A percentile compares a stretch with the other conserved stretches of the same genome.
Evolutionary conservation across 2,329 filamentous ascomycete species (phyloP).

Genomic region (Fusarium multiceps): DNA sequence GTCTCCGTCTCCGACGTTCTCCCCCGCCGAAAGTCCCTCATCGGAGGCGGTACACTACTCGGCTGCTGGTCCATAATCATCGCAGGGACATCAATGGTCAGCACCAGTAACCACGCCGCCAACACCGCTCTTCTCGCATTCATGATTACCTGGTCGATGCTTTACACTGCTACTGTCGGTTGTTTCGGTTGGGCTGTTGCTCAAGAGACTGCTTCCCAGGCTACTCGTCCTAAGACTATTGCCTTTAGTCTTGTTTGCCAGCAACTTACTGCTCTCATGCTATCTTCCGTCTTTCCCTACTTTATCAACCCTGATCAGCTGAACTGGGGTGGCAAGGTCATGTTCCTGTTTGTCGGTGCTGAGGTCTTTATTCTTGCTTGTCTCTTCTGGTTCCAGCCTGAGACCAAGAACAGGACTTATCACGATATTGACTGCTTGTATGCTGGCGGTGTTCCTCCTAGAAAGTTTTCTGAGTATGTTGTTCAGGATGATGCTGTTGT

Average conservation of each 20-base stretch:
- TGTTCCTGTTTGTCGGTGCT: slow-evolving; percentile 52
- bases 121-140: slow-evolving; percentile 45
- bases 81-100: slow-evolving; percentile 39
- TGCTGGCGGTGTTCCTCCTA: slow-evolving; percentile 37
- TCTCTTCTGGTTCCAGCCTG: slow-evolving; percentile 52
- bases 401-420: slow-evolving; percentile 54
- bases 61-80: slow-evolving; percentile 46
- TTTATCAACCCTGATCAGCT: slow-evolving; percentile 54
- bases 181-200: slow-evolving; percentile 48
- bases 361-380: slow-evolving; percentile 49
- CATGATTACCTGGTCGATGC: slow-evolving; percentile 49
- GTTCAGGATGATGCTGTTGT: slow-evolving; percentile 31
- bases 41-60: slow-evolving; percentile 44
- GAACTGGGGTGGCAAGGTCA: slow-evolving; percentile 54
- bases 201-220: slow-evolving; percentile 46
- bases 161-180: slow-evolving; percentile 45
- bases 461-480: slow-evolving; percentile 43
- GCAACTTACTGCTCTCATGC: slow-evolving; percentile 51
- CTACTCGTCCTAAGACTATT: slow-evolving; percentile 46
- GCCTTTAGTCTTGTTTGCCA: slow-evolving; percentile 47
- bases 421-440: slow-evolving; percentile 50
- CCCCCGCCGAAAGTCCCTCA: slow-evolving; percentile 42
- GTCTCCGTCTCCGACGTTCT: slow-evolving; percentile 43
- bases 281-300: slow-evolving; percentile 51
- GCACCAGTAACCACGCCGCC: slow-evolving; percentile 37